Evolutionary conservation across 371 early-diverging fungal genomes (phyloP), one percentile per base, ranked within the genome.

Genomic region (Coemansia sp.): DNA sequence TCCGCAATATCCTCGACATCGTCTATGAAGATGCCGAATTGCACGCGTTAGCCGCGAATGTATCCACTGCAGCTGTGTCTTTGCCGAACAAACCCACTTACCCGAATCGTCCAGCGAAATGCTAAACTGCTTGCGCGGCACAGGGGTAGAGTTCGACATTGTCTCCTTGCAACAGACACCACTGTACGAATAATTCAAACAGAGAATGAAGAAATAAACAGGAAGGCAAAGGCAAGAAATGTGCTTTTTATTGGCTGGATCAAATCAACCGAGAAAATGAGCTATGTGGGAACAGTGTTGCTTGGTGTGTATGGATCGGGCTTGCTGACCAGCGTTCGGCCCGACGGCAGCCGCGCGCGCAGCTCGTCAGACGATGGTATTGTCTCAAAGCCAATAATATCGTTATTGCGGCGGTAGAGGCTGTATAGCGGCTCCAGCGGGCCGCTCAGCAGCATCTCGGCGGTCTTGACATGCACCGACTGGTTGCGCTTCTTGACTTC

Each of bases 341-440:
- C 79, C 5, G 67, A 60, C 5, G 79, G 79, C 36, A 79, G 62
- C 16, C 62, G 58, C 11, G 69, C 62, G 1, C 63, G 74, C 60
- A 79, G 52, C 24, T 75, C 76, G 32, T 77, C 68, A 1, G 66
- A 66, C 32, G 67, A 62, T 5, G 79, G 79, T 7, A 79, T 70
- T 0, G 59, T 39, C 44, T 79, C 79, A 57, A 79, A 79, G 12
- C 79, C 76, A 59, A 79, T 68, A 5, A 70, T 66, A 54, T 79
- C 78, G 60, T 79, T 79, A 54, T 78, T 78, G 39, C 74, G 67
- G 10, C 68, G 66, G 56, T 79, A 79, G 32, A 78, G 50, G 42
- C 69, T 66, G 57, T 71, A 78, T 12, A 78, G 63, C 3, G 69
- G 66, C 34, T 78, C 74, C 4, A 78, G 53, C 33, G 72, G 72